Base-by-base conservation (phyloP, 495 filamentous ascomycete species). In the Annulohypoxylon maeteangense region DNA sequence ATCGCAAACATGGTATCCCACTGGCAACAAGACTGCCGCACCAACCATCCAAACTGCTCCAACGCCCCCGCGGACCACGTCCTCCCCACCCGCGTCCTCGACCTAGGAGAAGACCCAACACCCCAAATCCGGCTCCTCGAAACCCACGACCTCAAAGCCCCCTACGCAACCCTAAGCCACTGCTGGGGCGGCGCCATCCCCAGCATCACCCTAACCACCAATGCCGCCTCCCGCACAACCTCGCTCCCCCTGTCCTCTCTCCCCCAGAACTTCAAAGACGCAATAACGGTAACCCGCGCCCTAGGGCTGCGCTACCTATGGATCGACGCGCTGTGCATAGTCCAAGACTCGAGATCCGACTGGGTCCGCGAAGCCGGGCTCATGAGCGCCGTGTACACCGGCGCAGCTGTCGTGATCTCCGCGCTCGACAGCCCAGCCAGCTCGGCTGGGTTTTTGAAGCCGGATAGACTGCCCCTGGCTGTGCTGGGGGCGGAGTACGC, bases 321-420 rank as follows among this genome's bases (percentile, higher is more conserved):
- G 78, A 77, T 81, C 40, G 79, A 81, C 40, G 78, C 76, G 0
- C 45, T 81, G 0, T 80, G 78, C 55, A 79, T 79, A 23, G 61
- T 79, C n/a, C 77, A 79, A 44, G 71, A 75, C 18, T 63, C 64
- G 4, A 66, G 60, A 8, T 44, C 23, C 0, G 75, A 78, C 25
- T 78, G 68, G 61, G 16, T 64, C 6, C 34, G 57, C 10, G 74
- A 79, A 59, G 65, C 68, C 8, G 50, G 47, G 12, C 57, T 48
- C 8, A 79, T 79, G 77, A 65, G 59, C 20, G 57, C 60, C 16
- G 69, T 76, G 3, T 79, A 75, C 29, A 48, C 65, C 5, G 67
- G 62, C 1, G 74, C 76, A 0, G 45, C 68, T 0, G 59, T 70
- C 23, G 54, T 65, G 7, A 67, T 78, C 54, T 73, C 76, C 8